These are phyloP conservation scores for Colletotrichum neosansevieriae DNA, from an alignment of 2,329 filamentous ascomycete genomes.

Conservation along the genomic window DNA sequence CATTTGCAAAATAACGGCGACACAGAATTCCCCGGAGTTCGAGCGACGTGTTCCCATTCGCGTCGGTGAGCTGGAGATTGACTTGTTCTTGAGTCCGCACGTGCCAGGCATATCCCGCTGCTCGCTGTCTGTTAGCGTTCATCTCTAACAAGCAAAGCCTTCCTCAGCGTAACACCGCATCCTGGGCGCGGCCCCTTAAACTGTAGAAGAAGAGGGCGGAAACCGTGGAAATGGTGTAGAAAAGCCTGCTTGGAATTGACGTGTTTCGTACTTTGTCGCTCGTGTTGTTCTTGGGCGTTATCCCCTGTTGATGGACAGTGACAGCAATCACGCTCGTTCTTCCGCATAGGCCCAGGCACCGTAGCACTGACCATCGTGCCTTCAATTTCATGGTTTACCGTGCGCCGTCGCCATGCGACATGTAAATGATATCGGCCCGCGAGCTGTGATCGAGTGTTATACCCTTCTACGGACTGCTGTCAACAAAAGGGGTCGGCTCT, in stretches of 20 bases:
- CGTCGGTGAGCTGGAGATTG: conserved; percentile 1
- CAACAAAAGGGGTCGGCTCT: not conserved
- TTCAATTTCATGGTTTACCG: conserved; percentile 2
- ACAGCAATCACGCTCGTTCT: conserved; percentile 22
- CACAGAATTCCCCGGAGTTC: not conserved
- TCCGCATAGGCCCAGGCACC: not conserved
- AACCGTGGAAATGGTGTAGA: conserved; percentile 14
- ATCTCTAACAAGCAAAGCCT: conserved; percentile 18
- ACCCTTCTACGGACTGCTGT: conserved; percentile 3
- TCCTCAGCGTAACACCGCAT: conserved; percentile 30
- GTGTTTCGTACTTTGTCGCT: conserved; percentile 17
- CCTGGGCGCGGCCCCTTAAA: conserved; percentile 25
- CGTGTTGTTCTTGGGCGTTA: conserved; percentile 1
- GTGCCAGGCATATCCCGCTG: conserved; percentile 25
- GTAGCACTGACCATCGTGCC: conserved; percentile 7
- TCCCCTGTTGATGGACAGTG: conserved; percentile 4
- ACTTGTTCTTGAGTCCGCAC: conserved; percentile 17
- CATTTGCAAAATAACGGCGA: conserved; percentile 16
- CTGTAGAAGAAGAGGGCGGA: conserved; percentile 29
- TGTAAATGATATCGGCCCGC: conserved; percentile 15
- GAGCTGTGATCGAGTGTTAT: conserved; percentile 3
- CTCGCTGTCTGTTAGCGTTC: conserved; percentile 17
- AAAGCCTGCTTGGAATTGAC: conserved; percentile 8
- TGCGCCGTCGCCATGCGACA: conserved; percentile 29
- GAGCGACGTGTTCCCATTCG: conserved; percentile 7